A percentile compares a stretch with the other conserved stretches of the same genome.
Conservation (phyloP, 257 asterid species). For the Nicotiana sylvestris region DNA sequence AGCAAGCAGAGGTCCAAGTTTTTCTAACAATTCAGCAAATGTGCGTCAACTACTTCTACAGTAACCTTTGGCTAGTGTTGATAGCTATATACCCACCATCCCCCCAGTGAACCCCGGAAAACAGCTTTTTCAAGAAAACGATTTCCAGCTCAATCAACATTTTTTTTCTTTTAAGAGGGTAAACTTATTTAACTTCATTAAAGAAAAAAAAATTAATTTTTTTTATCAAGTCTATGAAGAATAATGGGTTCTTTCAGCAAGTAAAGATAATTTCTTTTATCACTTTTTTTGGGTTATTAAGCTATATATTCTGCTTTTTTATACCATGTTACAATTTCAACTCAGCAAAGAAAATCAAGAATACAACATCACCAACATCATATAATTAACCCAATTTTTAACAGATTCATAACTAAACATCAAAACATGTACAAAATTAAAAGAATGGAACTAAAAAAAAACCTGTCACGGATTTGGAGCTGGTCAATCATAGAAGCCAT, state of each 20-base stretch:
- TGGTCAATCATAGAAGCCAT: conserved; percentile 74
- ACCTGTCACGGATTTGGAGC: conserved; percentile 79
- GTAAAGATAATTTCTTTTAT: background rate
- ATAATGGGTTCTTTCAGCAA: background rate
- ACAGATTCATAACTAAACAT: background rate
- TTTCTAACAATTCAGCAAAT: too few relatives aligned
- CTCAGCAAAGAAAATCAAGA: background rate
- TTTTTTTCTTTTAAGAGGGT: background rate
- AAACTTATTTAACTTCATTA: background rate
- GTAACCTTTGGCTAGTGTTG: too few relatives aligned
- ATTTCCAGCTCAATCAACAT: background rate
- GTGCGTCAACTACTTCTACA: too few relatives aligned
- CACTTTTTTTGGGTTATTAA: background rate
- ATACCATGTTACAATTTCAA: background rate
- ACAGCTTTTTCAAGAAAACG: background rate
- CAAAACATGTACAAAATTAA: background rate
- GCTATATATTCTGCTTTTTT: background rate
- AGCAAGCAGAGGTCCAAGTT: background rate
- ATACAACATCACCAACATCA: background rate
- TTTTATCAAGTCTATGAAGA: background rate
- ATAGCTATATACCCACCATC: too few relatives aligned
- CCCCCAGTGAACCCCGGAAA: background rate
- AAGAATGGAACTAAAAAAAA: background rate
- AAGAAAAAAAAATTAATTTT: background rate
- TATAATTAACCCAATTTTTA: background rate